Evolutionary conservation across 176 grass and related monocot species (phyloP).

Genomic region (Saccharum spontaneum): DNA sequence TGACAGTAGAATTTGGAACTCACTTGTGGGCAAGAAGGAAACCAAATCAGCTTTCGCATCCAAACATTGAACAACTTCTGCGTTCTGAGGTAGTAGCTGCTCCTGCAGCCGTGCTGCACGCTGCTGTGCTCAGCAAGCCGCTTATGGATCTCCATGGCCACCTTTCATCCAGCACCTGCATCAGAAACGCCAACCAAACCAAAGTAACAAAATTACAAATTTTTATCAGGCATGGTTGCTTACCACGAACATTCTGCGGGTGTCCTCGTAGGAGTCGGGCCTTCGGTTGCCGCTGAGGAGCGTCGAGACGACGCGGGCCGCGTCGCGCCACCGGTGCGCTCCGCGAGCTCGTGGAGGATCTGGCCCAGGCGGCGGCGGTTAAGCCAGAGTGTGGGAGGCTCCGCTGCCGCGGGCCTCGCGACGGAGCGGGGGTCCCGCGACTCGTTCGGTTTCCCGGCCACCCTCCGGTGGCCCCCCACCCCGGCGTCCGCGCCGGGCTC

Average conservation of each 20-base stretch:
- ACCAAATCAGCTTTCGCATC: constrained; percentile 48
- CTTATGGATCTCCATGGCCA: constrained; percentile 61
- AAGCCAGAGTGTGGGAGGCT: constrained; percentile 14
- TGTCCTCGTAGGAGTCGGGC: constrained; percentile 30
- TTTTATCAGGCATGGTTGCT: constrained; percentile 4
- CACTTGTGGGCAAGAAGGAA: constrained; percentile 38
- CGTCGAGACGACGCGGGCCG: constrained; percentile 38
- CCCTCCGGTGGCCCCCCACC: neutral
- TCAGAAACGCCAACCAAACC: constrained; percentile 24
- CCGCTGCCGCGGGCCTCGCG: neutral
- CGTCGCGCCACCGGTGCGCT: constrained; percentile 50
- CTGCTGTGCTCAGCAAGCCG: constrained; percentile 23
- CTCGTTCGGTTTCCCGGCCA: neutral
- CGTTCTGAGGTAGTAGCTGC: constrained; percentile 35
- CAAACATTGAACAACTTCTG: constrained; percentile 60
- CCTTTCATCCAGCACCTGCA: constrained; percentile 44
- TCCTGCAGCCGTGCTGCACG: neutral
- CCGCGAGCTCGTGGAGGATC: constrained; percentile 39
- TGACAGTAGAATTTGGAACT: neutral
- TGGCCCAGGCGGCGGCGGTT: constrained; percentile 41
- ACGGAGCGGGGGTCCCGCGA: neutral
- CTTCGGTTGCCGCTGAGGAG: constrained; percentile 28
- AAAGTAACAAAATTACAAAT: neutral
- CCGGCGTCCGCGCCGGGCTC: neutral
- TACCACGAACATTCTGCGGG: constrained; percentile 51